A percentile compares a stretch with the other conserved stretches of the same genome.
Conservation (phyloP, 768 basidiomycete species). For the Phlebiopsis flavidoalba region DNA sequence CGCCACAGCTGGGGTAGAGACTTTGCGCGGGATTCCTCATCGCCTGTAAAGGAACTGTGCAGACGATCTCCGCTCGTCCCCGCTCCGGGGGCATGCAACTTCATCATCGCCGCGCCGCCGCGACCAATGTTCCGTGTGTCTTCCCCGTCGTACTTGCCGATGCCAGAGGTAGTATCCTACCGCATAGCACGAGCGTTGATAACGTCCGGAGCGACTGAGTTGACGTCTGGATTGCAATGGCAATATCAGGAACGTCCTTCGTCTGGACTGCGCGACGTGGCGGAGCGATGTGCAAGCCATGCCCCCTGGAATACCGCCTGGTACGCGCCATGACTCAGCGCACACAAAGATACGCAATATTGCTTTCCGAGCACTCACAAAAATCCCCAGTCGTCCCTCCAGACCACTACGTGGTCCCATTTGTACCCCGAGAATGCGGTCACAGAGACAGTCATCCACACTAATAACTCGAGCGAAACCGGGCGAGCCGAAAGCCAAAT, state of each 20-base stretch:
- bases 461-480: background rate
- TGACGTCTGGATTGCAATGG: background rate
- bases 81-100: background rate
- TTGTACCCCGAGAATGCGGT: background rate
- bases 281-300: background rate
- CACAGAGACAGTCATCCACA: background rate
- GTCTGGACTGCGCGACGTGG: background rate
- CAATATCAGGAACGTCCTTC: background rate
- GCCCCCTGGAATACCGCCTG: background rate
- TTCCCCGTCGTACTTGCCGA: background rate
- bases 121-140: background rate
- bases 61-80: background rate
- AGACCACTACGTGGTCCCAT: background rate
- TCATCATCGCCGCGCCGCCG: background rate
- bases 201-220: background rate
- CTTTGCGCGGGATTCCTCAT: background rate
- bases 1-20: background rate
- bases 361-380: background rate
- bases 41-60: background rate
- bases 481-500: background rate
- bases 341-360: background rate
- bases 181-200: constrained; percentile 3
- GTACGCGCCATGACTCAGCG: background rate
- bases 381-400: background rate
- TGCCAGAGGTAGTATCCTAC: background rate